A percentile compares a stretch with the other conserved stretches of the same genome.
These are phyloP conservation scores for Pythium sp. DNA, from an alignment of 352 stramenopile species.

Conservation along the genomic window DNA sequence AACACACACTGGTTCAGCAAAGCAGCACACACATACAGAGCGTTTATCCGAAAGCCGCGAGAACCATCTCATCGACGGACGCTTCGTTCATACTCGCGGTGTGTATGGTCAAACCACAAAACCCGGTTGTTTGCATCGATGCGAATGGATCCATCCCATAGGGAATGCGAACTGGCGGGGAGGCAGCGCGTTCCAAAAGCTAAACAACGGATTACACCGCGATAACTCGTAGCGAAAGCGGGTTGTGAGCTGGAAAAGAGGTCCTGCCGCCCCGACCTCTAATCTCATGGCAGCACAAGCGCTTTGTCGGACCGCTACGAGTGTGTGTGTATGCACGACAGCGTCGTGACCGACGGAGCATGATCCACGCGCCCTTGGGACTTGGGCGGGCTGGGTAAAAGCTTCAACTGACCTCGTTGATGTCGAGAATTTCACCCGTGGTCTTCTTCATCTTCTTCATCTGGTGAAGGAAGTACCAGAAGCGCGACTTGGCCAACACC, in stretches of 20 bases:
- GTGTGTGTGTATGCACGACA: slow-evolving; percentile 12
- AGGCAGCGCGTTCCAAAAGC: slow-evolving; percentile 28
- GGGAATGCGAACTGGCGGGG: not conserved
- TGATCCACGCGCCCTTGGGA: not conserved
- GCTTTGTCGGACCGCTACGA: slow-evolving; percentile 59
- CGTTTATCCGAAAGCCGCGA: not conserved
- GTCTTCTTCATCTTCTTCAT: slow-evolving; percentile 99
- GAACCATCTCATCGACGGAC: not conserved
- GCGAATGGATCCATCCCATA: not conserved
- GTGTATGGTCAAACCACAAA: not conserved
- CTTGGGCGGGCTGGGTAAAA: not conserved
- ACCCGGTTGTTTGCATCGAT: not conserved
- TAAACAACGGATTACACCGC: slow-evolving; percentile 78
- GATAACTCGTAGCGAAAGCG: slow-evolving; percentile 59
- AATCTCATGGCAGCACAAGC: slow-evolving; percentile 87
- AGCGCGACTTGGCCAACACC: slow-evolving; percentile 98
- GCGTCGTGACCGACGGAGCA: not conserved
- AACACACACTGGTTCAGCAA: not conserved
- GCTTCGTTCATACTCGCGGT: slow-evolving; percentile 2
- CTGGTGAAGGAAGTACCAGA: slow-evolving; percentile 99
- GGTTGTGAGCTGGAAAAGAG: slow-evolving; percentile 85
- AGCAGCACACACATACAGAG: not conserved
- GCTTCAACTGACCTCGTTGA: slow-evolving; percentile 92
- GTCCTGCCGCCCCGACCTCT: slow-evolving; percentile 17
- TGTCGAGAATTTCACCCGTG: slow-evolving; percentile 99